Percentiles rank a stretch among this genome's conserved stretches.
phyloP scores from a whole-genome alignment of 1,284 basidiomycete genomes.

The Pholiota adiposa region DNA sequence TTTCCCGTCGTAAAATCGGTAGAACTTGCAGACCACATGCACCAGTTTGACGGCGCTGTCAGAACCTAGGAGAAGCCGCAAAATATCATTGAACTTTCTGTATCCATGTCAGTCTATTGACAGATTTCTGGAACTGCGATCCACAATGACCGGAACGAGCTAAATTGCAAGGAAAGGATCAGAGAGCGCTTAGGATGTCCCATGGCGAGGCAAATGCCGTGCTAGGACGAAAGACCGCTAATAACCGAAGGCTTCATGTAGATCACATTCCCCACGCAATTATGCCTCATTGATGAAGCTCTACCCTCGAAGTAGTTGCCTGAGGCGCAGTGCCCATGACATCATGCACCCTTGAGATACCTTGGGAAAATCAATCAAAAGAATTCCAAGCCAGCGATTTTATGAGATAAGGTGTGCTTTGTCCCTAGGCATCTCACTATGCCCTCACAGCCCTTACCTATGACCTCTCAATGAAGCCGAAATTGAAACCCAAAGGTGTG shows the following conservation, averaged over 20 bases:
- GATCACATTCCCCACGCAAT: neutral
- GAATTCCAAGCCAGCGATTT: neutral
- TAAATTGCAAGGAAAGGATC: neutral
- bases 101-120: conserved; percentile 1
- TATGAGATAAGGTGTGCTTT: neutral
- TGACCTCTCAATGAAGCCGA: neutral
- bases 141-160: neutral
- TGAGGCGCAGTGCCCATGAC: neutral
- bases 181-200: neutral
- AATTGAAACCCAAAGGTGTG: no score
- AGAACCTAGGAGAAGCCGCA: neutral
- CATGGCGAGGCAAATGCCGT: neutral
- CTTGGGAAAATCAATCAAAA: neutral
- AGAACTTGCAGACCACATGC: neutral
- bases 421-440: neutral
- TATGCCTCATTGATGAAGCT: neutral
- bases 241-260: neutral
- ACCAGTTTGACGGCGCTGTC: neutral
- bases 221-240: neutral
- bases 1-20: neutral
- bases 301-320: neutral
- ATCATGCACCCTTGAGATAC: neutral
- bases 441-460: neutral
- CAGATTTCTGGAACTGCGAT: conserved; percentile 3
- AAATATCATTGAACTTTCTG: neutral